Base-by-base conservation (phyloP, 192 early-diverging fungal genomes). In the Podila epicladia region DNA sequence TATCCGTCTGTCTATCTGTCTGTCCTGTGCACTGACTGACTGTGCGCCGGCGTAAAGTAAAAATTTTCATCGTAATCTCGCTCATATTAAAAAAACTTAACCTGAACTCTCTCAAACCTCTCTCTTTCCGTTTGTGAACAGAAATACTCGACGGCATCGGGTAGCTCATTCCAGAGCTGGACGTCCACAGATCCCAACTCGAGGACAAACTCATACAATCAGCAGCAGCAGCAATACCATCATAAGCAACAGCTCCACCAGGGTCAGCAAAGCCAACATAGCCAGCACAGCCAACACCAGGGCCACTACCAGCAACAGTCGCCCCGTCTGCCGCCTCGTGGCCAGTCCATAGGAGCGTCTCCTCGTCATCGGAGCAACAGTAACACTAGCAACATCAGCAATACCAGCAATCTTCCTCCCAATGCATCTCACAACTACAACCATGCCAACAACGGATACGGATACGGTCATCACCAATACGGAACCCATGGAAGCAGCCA, bases 131-230 rank as follows among this genome's bases (percentile, higher is more conserved):
- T 41, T 41, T 19, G 12, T 35, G 17, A 5, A 32, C 5, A 77
- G 74, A 77, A 66, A 9, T 57, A 67, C 19, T 71, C 74, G n/a
- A 77, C 57, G 0, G 28, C 49, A n/a, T 77, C 74, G 3, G 55
- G 58, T 7, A 66, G 48, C 19, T 77, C 74, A 7, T 65, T 62
- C 35, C 26, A 65, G 63, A 77, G 74, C 45, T 77, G 74, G 74
- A 71, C 74, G 11, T 77, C 74, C n/a, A 51, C 63, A 29, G 67
- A 68, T n/a, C 74, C 73, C 60, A 51, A 58, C 50, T 55, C 60
- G 15, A 59, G 67, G 17, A 74, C 73, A 31, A 68, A 11, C 32
- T 74, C 73, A 7, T 74, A 53, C 32, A 68, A 24, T 33, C 64
- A 65, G 28, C 28, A 58, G 5, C 35, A 37, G 35, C 28, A 58